Conservation (phyloP, 1,284 basidiomycete genomes). For the Fistulina hepatica region DNA sequence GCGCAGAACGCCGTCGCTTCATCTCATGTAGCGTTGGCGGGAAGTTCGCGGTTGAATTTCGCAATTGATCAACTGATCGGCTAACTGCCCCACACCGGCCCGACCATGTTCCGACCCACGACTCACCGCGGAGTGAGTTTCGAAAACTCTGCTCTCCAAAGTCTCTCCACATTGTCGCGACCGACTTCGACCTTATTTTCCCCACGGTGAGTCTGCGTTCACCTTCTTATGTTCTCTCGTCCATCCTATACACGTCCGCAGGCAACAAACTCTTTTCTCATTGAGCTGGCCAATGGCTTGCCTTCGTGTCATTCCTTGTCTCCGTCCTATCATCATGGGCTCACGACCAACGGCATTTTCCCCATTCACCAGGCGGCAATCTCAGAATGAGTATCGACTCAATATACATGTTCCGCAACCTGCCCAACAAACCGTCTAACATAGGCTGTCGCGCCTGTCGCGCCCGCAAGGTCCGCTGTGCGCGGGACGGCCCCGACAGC, state of each 20-base stretch:
- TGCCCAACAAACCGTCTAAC: conserved; percentile 12
- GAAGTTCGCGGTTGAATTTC: too few species aligned
- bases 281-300: too few species aligned
- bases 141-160: conserved; percentile 31
- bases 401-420: conserved; percentile 2
- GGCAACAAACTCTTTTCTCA: too few species aligned
- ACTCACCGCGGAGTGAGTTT: too few species aligned
- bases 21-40: too few species aligned
- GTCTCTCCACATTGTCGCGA: conserved; percentile 32
- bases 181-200: conserved; percentile 27
- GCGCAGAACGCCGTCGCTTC: too few species aligned
- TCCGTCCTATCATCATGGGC: conserved; percentile 17
- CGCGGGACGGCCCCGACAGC: conserved; percentile 66
- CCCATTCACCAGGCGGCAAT: conserved; percentile 62
- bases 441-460: conserved; percentile 76
- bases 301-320: conserved; percentile 22
- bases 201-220: conserved; percentile 18
- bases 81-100: too few species aligned
- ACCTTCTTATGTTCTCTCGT: too few species aligned
- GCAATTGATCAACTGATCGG: too few species aligned
- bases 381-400: conserved; percentile 43
- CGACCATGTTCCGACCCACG: too few species aligned
- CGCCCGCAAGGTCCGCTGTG: conserved; percentile 73
- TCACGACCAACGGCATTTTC: conserved; percentile 21
- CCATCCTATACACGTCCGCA: too few species aligned